Conservation (phyloP, 106 monocot species). For the Acanthochlamys bracteata region DNA sequence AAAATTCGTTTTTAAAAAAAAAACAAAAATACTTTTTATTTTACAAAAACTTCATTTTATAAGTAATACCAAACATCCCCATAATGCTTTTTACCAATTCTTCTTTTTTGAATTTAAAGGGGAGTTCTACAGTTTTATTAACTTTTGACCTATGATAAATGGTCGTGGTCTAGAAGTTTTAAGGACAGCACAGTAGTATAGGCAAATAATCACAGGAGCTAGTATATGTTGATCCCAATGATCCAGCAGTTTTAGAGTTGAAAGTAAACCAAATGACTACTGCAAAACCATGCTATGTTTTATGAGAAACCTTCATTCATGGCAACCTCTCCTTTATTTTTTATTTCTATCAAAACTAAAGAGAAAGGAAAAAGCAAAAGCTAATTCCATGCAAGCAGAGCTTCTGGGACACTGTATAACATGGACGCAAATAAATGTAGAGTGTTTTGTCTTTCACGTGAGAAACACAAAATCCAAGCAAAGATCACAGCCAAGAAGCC, state of each 20-base stretch:
- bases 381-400: neutral
- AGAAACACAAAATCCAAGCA: slow-evolving; percentile 48
- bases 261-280: neutral
- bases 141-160: neutral
- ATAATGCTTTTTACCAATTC: too few relatives aligned
- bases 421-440: slow-evolving; percentile 30
- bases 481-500: slow-evolving; percentile 33
- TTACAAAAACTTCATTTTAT: too few relatives aligned
- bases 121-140: neutral
- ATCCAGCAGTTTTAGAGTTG: neutral
- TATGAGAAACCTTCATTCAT: neutral
- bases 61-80: too few relatives aligned
- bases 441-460: slow-evolving; percentile 38
- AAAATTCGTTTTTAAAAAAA: too few relatives aligned
- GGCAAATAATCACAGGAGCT: neutral
- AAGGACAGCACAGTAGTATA: neutral
- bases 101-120: too few relatives aligned
- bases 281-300: neutral
- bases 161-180: neutral
- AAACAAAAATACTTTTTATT: too few relatives aligned
- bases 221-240: neutral
- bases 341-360: slow-evolving; percentile 6
- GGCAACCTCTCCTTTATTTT: neutral
- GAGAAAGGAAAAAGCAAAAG: slow-evolving; percentile 3
- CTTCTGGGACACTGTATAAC: slow-evolving; percentile 6